These are phyloP conservation scores for Penicillium coprophilum DNA, from an alignment of 495 filamentous ascomycete genomes.

Conservation along the genomic window DNA sequence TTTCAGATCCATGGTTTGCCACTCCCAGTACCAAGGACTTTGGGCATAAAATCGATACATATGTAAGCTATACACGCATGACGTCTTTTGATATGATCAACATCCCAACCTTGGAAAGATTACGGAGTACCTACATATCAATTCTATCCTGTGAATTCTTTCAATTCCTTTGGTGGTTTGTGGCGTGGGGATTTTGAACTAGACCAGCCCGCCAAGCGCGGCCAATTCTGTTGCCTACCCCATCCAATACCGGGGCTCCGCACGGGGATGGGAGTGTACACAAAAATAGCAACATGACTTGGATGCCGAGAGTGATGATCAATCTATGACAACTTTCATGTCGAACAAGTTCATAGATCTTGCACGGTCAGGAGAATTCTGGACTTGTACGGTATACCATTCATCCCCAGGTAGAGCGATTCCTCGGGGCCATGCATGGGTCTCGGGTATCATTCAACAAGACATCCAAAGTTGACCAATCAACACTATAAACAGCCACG, in stretches of 20 bases:
- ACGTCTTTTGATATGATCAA: neutral
- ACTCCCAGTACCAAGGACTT: neutral
- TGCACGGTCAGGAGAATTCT: neutral
- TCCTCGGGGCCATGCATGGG: neutral
- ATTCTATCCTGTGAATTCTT: neutral
- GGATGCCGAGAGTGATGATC: neutral
- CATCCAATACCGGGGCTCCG: neutral
- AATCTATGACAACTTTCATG: neutral
- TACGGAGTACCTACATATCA: no score
- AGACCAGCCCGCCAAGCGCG: neutral
- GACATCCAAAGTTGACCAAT: neutral
- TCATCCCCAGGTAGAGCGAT: neutral
- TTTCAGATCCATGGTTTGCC: neutral
- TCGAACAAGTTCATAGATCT: no score
- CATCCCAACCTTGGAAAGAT: no score
- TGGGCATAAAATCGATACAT: neutral
- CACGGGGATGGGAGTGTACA: neutral
- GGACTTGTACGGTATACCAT: no score
- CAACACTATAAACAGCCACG: neutral
- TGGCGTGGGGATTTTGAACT: neutral
- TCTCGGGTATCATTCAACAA: neutral
- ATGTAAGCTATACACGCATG: neutral
- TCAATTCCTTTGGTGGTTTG: neutral
- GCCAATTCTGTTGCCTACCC: slow-evolving; percentile 8
- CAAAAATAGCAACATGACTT: slow-evolving; percentile 2